Evolutionary conservation across 768 basidiomycete species (phyloP).

Genomic region (Holtermanniella nyarrowii): DNA sequence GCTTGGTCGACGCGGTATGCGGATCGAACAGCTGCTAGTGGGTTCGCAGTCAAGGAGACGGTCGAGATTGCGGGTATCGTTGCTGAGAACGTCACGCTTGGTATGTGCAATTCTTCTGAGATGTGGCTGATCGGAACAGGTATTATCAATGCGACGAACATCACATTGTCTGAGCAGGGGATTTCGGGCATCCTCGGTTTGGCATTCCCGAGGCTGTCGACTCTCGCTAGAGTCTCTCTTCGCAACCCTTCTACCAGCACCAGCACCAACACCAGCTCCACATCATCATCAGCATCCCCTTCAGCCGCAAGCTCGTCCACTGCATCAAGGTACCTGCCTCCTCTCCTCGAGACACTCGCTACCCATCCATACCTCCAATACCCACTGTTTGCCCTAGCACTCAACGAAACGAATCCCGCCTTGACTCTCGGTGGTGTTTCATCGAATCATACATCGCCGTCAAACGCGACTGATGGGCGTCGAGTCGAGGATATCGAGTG

Average conservation of each 20-base stretch:
- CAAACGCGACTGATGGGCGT: conserved; percentile 12
- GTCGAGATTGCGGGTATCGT: conserved; percentile 10
- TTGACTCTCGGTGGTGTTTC: conserved; percentile 32
- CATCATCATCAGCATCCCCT: conserved; percentile 5
- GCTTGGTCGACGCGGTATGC: conserved; percentile 21
- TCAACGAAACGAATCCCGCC: conserved; percentile 18
- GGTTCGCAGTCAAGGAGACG: conserved; percentile 17
- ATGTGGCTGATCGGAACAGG: conserved; percentile 5
- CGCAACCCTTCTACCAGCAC: conserved; percentile 1
- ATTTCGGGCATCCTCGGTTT: conserved; percentile 29
- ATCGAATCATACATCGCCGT: conserved; percentile 11
- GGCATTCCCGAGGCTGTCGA: conserved; percentile 27
- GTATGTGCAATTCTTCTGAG: conserved; percentile 7
- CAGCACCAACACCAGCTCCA: background rate
- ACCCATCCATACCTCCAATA: conserved; percentile 15
- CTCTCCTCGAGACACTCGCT: conserved; percentile 23
- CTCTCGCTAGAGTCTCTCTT: conserved; percentile 5
- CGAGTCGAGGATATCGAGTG: conserved; percentile 30
- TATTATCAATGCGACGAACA: conserved; percentile 25
- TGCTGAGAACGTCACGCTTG: conserved; percentile 12
- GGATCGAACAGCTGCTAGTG: conserved; percentile 19
- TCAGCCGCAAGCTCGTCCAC: conserved; percentile 4
- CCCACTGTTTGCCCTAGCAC: conserved; percentile 27
- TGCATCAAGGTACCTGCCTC: conserved; percentile 18
- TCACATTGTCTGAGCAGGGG: conserved; percentile 21